Conservation (phyloP, 331 rosid species). For the Saraca asoca region DNA sequence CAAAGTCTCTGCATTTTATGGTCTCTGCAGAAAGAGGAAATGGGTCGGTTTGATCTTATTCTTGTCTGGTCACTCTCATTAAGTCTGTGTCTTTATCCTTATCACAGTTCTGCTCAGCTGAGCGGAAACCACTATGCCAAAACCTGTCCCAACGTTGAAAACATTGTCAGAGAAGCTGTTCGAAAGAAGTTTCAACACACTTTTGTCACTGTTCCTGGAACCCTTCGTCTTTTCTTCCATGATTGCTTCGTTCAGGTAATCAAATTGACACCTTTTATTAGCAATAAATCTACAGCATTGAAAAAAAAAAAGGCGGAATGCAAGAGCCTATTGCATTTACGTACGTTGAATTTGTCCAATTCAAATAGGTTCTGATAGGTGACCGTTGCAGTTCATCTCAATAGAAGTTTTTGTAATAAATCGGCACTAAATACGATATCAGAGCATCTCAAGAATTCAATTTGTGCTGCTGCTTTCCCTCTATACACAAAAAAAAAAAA, state of each 20-base stretch:
- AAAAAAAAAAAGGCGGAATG: too few species aligned
- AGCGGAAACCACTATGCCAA: constrained; percentile 59
- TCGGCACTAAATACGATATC: too few species aligned
- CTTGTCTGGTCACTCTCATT: constrained; percentile 45
- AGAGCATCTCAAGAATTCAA: too few species aligned
- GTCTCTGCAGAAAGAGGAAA: constrained; percentile 21
- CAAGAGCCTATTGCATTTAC: too few species aligned
- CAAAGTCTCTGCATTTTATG: constrained; percentile 18
- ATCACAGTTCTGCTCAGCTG: constrained; percentile 60
- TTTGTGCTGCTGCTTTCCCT: too few species aligned
- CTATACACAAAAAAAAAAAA: too few species aligned
- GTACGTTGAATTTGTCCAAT: too few species aligned
- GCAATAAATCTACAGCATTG: too few species aligned
- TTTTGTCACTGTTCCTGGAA: constrained; percentile 79
- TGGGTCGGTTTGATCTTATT: constrained; percentile 49
- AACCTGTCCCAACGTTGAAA: constrained; percentile 72
- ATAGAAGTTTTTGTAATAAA: too few species aligned
- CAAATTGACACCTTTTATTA: neutral
- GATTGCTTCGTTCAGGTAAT: constrained; percentile 79
- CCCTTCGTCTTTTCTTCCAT: constrained; percentile 87
- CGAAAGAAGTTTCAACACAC: constrained; percentile 68
- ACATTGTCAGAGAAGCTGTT: constrained; percentile 63
- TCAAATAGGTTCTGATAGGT: too few species aligned
- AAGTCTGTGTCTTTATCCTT: constrained; percentile 40
- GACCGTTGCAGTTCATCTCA: too few species aligned